phyloP scores from a whole-genome alignment of 176 grass and related monocot species.

The Oryza brachyantha region DNA sequence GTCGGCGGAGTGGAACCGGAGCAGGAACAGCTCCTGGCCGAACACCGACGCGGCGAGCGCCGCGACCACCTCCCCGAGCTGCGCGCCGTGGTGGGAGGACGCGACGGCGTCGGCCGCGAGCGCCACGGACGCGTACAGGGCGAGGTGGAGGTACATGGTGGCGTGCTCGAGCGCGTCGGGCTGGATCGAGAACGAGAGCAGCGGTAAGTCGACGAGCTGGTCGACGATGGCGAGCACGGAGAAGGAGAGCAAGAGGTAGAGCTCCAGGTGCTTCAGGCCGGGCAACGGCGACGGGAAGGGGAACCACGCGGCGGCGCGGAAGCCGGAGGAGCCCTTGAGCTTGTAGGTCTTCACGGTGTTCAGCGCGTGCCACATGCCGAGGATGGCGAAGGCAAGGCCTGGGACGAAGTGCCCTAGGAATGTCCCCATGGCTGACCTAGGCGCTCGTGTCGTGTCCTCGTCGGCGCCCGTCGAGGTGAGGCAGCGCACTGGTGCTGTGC shows the following conservation, averaged over 20 bases:
- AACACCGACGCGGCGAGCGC: constrained; percentile 73
- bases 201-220: constrained; percentile 61
- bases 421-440: constrained; percentile 54
- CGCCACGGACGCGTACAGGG: constrained; percentile 50
- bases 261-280: constrained; percentile 53
- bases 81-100: neutral
- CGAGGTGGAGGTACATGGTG: constrained; percentile 89
- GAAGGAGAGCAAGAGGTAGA: constrained; percentile 80
- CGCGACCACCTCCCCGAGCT: constrained; percentile 39
- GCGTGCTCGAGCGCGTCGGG: constrained; percentile 75
- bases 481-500: neutral
- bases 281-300: constrained; percentile 41
- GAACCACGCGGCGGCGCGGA: constrained; percentile 72
- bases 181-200: constrained; percentile 48
- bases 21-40: constrained; percentile 70
- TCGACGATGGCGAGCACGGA: constrained; percentile 47
- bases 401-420: constrained; percentile 68
- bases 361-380: constrained; percentile 78
- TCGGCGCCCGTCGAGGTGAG: neutral
- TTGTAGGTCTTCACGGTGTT: constrained; percentile 69
- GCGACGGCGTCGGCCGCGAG: constrained; percentile 40
- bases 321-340: constrained; percentile 58
- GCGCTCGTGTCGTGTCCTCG: neutral
- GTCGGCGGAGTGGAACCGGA: constrained; percentile 70
- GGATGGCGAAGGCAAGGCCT: constrained; percentile 61